Conservation (phyloP, 2,329 filamentous ascomycete genomes). For the Ramularia endophylla region DNA sequence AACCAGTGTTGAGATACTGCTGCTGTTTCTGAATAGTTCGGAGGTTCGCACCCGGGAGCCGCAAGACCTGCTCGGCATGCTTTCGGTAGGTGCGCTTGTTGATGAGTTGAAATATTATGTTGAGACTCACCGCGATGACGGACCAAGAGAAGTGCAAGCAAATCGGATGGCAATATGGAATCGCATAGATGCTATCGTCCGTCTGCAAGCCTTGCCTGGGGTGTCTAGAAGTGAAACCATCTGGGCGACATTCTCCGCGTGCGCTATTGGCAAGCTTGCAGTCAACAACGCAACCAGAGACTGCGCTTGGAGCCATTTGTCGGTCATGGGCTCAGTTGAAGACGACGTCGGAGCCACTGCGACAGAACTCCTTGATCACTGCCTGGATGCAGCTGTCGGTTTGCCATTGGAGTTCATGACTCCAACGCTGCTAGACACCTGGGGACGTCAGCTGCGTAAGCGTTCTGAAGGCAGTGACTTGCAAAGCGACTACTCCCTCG, state of each 20-base stretch:
- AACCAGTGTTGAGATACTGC: slow-evolving; percentile 20
- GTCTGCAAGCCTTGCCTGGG: slow-evolving; percentile 21
- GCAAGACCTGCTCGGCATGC: slow-evolving; percentile 15
- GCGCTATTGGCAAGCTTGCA: slow-evolving; percentile 16
- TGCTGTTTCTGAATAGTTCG: slow-evolving; percentile 14
- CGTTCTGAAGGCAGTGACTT: neutral
- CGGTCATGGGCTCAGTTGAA: neutral
- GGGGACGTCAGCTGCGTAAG: neutral
- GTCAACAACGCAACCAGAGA: slow-evolving; percentile 18
- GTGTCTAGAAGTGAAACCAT: too few species aligned
- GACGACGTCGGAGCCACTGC: neutral
- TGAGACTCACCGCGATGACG: slow-evolving; percentile 20
- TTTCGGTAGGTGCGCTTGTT: slow-evolving; percentile 25
- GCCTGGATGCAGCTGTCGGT: slow-evolving; percentile 8
- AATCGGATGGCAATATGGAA: slow-evolving; percentile 4
- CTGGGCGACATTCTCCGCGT: slow-evolving; percentile 11
- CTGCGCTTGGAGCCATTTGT: slow-evolving; percentile 10
- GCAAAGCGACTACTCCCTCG: slow-evolving; percentile 4
- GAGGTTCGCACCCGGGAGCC: slow-evolving; percentile 10
- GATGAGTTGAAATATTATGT: slow-evolving; percentile 36
- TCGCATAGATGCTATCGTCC: slow-evolving; percentile 55
- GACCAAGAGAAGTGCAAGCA: neutral
- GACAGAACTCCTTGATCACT: slow-evolving; percentile 9
- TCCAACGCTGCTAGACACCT: slow-evolving; percentile 9
- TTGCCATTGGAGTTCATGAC: slow-evolving; percentile 11